Base-by-base conservation (phyloP, 352 stramenopile genomes). In the Phytopythium oedochilum region DNA sequence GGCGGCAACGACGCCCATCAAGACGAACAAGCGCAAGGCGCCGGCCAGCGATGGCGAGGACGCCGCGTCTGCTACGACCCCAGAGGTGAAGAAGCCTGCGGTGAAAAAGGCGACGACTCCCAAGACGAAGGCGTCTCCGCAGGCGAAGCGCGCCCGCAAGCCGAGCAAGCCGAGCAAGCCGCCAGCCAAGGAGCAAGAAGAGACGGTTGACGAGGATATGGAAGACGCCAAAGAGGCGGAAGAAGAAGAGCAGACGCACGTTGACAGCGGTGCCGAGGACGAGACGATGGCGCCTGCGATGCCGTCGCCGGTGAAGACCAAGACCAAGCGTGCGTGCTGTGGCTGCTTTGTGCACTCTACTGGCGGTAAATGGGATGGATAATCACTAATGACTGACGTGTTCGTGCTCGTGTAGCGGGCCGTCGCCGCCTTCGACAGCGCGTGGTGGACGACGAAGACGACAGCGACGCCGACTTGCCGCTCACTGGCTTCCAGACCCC, bases 351-450 rank as follows among this genome's bases (percentile, higher is more conserved):
- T 34, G 12, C 43, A 3, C 4, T 34, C 6, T 18, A 22, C 29
- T 32, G 9, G 5, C 15, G 32, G 7, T 15, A 11, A 11, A 36
- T 11, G 32, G 15, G 10, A 36, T 6, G 32, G 15, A 6, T 36
- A 32, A 11, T 32, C 12, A 26, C 34, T n/a, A 3, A 31, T 15
- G 23, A 6, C 17, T 15, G 25, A n/a, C 9, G 5, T 42, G 6
- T 2, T 42, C 53, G 32, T 22, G 20, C 36, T 63, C 5, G 17
- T 68, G 43, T 26, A 82, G 75, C 68, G 63, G 78, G 78, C 25
- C 76, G 81, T 11, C 66, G 78, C 52, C 76, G 81, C 54, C 60
- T 91, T 5, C 76, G 78, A 8, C 78, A 88, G 66, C 71, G 76
- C 1, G 57, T 87, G 6, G 68, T 82, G n/a, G 71, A 86, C 12